Percentiles rank a stretch among this genome's conserved stretches.
phyloP scores from a whole-genome alignment of 2,329 filamentous ascomycete genomes.

The Colletotrichum sublineola region DNA sequence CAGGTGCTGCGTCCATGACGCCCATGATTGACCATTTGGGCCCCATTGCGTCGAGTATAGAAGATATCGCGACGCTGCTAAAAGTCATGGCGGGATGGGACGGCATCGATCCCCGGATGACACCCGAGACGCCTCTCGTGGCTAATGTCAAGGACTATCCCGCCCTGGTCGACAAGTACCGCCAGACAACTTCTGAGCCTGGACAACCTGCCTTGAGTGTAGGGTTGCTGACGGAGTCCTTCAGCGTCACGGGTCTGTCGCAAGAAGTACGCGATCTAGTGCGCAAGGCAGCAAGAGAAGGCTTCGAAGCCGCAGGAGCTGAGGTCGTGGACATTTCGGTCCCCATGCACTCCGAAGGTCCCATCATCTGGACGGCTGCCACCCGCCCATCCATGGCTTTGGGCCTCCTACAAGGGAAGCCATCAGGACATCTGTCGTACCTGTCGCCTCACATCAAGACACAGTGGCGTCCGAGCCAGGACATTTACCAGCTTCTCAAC shows the following conservation, averaged over 20 bases:
- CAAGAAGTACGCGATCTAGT: conserved; percentile 54
- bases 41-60: conserved; percentile 57
- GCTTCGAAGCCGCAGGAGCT: conserved; percentile 57
- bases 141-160: conserved; percentile 51
- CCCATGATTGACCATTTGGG: conserved; percentile 59
- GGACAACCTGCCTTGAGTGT: conserved; percentile 51
- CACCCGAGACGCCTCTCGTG: conserved; percentile 54
- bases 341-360: conserved; percentile 60
- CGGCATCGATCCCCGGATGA: conserved; percentile 60
- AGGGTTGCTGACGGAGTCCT: conserved; percentile 60
- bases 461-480: conserved; percentile 49
- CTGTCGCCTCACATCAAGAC: not conserved
- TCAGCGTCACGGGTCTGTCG: conserved; percentile 54
- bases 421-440: conserved; percentile 23
- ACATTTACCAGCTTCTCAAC: conserved; percentile 47
- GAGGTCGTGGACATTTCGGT: conserved; percentile 59
- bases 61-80: conserved; percentile 57
- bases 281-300: conserved; percentile 51
- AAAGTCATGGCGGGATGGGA: conserved; percentile 62
- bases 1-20: conserved; percentile 56
- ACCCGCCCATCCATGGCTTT: conserved; percentile 59
- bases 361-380: conserved; percentile 49
- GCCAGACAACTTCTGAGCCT: not conserved
- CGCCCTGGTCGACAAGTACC: not conserved
- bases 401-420: conserved; percentile 49